Base-by-base conservation (phyloP, 129 eudicot species). In the Solidago caesia region DNA sequence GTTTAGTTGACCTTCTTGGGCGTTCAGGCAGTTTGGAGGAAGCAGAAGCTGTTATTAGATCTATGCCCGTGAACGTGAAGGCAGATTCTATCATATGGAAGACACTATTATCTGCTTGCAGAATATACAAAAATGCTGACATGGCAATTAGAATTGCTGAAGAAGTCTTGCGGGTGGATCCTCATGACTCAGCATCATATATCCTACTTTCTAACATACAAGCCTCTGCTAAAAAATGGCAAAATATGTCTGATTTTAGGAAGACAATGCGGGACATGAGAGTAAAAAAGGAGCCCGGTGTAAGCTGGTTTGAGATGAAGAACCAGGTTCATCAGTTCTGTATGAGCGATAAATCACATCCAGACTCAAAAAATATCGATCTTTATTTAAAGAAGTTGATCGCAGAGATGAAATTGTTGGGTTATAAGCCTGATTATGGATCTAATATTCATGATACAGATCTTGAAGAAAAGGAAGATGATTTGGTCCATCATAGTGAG, bases 11-110 rank as follows among this genome's bases (percentile, higher is more conserved):
- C 82, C 96, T 92, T 9, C 88, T 92, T 7, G 96, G 96, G 8
- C 84, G 98, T 43, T 79, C 85, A 42, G 98, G 98, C 21, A 27
- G 89, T 67, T 85, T 92, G 79, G 85, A 84, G 41, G 89, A 92
- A 71, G 96, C 96, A 29, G 96, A 90, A 82, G 65, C 66, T 21
- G 45, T 82, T 15, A 81, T 92, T 29, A 82, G 91, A 80, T 80
- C 89, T 10, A 90, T 92, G 96, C 96, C 96, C 0, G 53, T 78
- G n/a, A 52, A 52, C n/a, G 63, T 77, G 53, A 78, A 83, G 75
- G 77, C 96, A 8, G 98, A 92, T 84, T 77, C 86, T 14, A 75
- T 92, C 25, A 84, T 84, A 75, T 92, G 96, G 98, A 92, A 92
- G 64, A 90, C 96, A 43, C 67, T 92, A 42, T 75, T 92, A 60